phyloP scores from a whole-genome alignment of 2,329 filamentous ascomycete genomes.

The Cladophialophora carrionii region DNA sequence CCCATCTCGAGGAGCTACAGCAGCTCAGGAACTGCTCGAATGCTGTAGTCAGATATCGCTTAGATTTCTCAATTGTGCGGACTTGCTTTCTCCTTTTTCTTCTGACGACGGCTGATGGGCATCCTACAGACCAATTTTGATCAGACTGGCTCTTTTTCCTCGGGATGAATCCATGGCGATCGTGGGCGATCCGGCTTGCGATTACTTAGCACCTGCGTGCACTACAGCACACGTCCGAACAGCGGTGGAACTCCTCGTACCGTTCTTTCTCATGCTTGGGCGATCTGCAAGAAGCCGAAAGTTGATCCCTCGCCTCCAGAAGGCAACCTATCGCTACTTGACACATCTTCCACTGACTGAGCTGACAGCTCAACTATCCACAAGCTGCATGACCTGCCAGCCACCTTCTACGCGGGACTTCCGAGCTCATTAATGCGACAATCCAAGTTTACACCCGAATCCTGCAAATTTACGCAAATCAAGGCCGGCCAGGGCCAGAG shows the following conservation, averaged over 20 bases:
- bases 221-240: background rate
- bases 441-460: constrained; percentile 12
- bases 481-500: constrained; percentile 6
- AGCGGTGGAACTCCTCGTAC: background rate
- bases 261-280: background rate
- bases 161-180: background rate
- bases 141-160: background rate
- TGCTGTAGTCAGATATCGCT: background rate
- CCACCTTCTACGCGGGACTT: constrained; percentile 2
- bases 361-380: constrained; percentile 8
- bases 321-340: constrained; percentile 12
- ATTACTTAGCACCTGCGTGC: background rate
- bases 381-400: background rate
- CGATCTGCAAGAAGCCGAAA: constrained; percentile 5
- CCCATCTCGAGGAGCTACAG: background rate
- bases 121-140: background rate
- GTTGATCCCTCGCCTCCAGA: constrained; percentile 5
- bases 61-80: background rate
- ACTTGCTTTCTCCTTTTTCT: background rate
- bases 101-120: background rate
- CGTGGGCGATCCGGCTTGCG: background rate
- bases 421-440: background rate
- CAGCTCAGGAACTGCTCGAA: background rate
- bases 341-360: constrained; percentile 16
- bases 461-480: constrained; percentile 5